Base-by-base conservation (phyloP, 2,329 filamentous ascomycete species). In the Apiospora sp. region DNA sequence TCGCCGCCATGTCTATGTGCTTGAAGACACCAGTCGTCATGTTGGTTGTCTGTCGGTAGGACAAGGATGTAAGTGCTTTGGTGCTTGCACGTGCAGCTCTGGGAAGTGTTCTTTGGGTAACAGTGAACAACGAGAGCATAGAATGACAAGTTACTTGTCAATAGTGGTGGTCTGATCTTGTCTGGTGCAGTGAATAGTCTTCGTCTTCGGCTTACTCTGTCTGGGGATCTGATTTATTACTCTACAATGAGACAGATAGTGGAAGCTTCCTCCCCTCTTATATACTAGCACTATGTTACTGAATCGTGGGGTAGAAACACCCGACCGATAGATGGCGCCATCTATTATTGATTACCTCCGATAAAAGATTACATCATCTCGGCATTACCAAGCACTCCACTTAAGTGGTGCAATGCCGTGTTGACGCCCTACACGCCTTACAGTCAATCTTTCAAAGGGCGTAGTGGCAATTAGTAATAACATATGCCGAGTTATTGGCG, bases 1-100 rank as follows among this genome's bases (percentile, higher is more conserved):
- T 86, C 30, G 86, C 86, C 0, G 83, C 77, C 1, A 86, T 83
- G 78, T 92, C 90, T 74, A 92, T 89, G 81, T 92, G 90, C 73
- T 86, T 86, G 83, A 92, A 92, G 2, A 78, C 81, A 49, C 86
- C 84, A 27, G 86, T 88, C n/a, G 88, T 90, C 89, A 90, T 91
- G 51, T 76, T 87, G 75, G 64, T 71, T 67, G 22, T 71, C 27
- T 73, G 75, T 34, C 16, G 48, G 34, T 27, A 22, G 24, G 22
- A 58, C 37, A 34, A 27, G 19, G 43, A 34, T 14, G 5, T 19
- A 48, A 68, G n/a, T 68, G 41, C 14, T 22, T 19, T 48, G n/a
- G 67, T 46, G 67, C 14, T 7, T 27, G 67, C 46, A 30, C 12
- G 41, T 48, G 16, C 22, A 22, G 67, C 67, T 68, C n/a, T 46